Conservation (phyloP, 2,329 filamentous ascomycete genomes). For the Periconia sp. region DNA sequence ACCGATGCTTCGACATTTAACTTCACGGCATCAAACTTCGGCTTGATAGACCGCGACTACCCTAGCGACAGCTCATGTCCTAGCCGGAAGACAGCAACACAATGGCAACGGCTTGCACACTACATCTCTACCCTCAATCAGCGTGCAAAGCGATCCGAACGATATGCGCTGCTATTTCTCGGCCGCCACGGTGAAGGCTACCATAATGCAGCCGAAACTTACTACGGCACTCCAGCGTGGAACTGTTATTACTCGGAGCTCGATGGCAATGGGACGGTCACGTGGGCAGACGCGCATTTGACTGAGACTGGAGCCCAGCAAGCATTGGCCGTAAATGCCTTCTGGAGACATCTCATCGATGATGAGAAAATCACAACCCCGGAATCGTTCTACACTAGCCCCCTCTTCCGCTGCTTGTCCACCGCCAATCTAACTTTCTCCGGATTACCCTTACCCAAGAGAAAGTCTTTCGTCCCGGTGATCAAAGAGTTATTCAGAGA, state of each 20-base stretch:
- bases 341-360: conserved; percentile 61
- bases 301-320: conserved; percentile 64
- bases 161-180: conserved; percentile 72
- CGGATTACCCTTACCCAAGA: conserved; percentile 58
- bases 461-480: conserved; percentile 61
- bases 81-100: conserved; percentile 54
- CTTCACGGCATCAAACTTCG: conserved; percentile 62
- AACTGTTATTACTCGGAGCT: conserved; percentile 72
- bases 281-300: conserved; percentile 69
- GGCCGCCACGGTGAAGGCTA: conserved; percentile 73
- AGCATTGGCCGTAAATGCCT: conserved; percentile 63
- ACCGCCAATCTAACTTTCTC: conserved; percentile 69
- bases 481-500: conserved; percentile 72
- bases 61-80: conserved; percentile 55
- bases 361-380: conserved; percentile 65
- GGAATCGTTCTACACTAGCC: conserved; percentile 69
- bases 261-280: conserved; percentile 67
- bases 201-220: conserved; percentile 69
- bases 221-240: conserved; percentile 72
- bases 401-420: conserved; percentile 66
- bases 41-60: conserved; percentile 68
- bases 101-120: conserved; percentile 69
- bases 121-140: conserved; percentile 64
- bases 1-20: conserved; percentile 63
- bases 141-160: conserved; percentile 51